Evolutionary conservation across 306 rosid species (phyloP).

Genomic region (Castanea sativa): DNA sequence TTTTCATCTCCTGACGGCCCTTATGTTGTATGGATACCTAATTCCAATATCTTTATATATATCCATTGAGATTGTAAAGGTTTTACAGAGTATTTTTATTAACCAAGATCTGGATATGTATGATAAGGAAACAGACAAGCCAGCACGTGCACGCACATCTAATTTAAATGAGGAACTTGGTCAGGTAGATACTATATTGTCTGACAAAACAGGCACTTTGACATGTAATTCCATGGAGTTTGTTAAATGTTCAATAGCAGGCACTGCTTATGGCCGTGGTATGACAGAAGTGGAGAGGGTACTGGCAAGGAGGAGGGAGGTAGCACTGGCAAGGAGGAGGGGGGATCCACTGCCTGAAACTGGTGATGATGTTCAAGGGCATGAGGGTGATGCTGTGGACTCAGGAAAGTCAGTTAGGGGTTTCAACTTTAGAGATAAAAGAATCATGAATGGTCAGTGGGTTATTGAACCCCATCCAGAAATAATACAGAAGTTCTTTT

Average conservation of each 20-base stretch:
- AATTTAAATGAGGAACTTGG: slow-evolving; percentile 27
- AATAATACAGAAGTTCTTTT: slow-evolving; percentile 21
- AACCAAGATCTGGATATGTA: slow-evolving; percentile 32
- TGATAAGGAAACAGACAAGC: slow-evolving; percentile 20
- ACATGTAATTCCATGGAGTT: slow-evolving; percentile 43
- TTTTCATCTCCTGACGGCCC: slow-evolving; percentile 24
- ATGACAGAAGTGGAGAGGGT: neutral
- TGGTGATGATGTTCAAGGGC: neutral
- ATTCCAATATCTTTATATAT: slow-evolving; percentile 40
- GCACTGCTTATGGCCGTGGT: slow-evolving; percentile 31
- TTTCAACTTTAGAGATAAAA: slow-evolving; percentile 31
- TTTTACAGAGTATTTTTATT: slow-evolving; percentile 33
- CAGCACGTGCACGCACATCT: slow-evolving; percentile 27
- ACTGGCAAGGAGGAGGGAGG: too few species aligned
- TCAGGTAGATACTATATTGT: slow-evolving; percentile 30
- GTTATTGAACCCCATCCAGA: neutral
- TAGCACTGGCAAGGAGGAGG: too few species aligned
- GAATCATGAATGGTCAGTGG: slow-evolving; percentile 28
- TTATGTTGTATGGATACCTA: slow-evolving; percentile 33
- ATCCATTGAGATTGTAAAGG: slow-evolving; percentile 40
- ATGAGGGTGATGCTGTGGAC: neutral
- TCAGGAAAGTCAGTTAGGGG: slow-evolving; percentile 17
- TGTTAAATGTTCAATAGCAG: slow-evolving; percentile 40
- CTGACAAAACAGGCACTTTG: slow-evolving; percentile 40
- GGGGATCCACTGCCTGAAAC: too few species aligned